Evolutionary conservation across 2,329 filamentous ascomycete species (phyloP).

Genomic region (Calonectria hongkongensis): DNA sequence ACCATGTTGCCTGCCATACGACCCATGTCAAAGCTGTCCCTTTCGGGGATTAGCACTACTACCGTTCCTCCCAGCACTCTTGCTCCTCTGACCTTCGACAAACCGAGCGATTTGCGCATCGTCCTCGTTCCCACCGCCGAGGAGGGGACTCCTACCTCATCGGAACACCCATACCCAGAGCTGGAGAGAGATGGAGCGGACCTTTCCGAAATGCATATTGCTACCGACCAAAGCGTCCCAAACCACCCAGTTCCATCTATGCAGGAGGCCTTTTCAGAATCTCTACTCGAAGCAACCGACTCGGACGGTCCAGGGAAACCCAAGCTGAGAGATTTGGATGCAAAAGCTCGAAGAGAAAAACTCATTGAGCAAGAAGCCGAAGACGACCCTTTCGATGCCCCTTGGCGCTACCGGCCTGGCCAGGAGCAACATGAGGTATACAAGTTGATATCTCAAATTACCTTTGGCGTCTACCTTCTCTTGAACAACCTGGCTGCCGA

Average conservation of each 20-base stretch:
- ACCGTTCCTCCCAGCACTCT: constrained; percentile 57
- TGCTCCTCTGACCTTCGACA: constrained; percentile 56
- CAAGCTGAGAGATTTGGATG: constrained; percentile 72
- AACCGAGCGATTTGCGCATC: constrained; percentile 55
- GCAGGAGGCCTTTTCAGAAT: constrained; percentile 90
- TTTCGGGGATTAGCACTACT: constrained; percentile 50
- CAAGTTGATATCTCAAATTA: constrained; percentile 93
- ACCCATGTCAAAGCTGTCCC: constrained; percentile 51
- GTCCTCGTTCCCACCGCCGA: constrained; percentile 55
- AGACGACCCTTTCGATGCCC: constrained; percentile 81
- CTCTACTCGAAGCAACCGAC: constrained; percentile 82
- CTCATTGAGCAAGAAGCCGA: constrained; percentile 81
- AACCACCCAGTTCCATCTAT: constrained; percentile 83
- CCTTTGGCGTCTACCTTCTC: constrained; percentile 93
- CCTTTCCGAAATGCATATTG: constrained; percentile 36
- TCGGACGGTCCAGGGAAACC: constrained; percentile 66
- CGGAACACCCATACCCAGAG: constrained; percentile 37
- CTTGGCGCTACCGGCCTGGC: constrained; percentile 85
- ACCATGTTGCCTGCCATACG: constrained; percentile 52
- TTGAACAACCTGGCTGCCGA: constrained; percentile 91
- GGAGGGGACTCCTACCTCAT: constrained; percentile 40
- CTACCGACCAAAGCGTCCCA: constrained; percentile 56
- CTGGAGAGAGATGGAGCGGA: constrained; percentile 44
- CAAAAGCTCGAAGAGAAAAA: constrained; percentile 77
- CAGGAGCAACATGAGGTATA: constrained; percentile 90